Conservation (phyloP, 140 eudicot genomes). For the Ambrosia hybrid region DNA sequence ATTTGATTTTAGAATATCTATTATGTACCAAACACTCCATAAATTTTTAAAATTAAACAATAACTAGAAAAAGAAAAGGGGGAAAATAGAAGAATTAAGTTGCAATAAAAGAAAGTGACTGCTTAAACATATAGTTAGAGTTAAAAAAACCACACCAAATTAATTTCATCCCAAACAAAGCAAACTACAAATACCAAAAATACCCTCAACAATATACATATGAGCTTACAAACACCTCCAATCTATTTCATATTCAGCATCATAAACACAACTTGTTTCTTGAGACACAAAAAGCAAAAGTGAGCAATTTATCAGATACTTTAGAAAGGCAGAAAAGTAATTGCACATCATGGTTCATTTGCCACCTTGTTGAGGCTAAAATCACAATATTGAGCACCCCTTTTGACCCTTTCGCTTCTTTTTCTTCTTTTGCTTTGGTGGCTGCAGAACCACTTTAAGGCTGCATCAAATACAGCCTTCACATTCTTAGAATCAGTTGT, state of each 20-base stretch:
- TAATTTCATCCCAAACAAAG: conserved; percentile 17
- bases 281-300: conserved; percentile 30
- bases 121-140: conserved; percentile 27
- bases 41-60: neutral
- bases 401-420: conserved; percentile 86
- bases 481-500: conserved; percentile 57
- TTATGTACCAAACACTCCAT: too few species aligned
- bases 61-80: neutral
- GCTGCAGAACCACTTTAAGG: conserved; percentile 91
- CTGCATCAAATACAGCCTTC: conserved; percentile 99
- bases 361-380: neutral
- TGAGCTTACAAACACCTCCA: conserved; percentile 34
- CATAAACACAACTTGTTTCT: conserved; percentile 27
- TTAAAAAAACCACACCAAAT: conserved; percentile 30
- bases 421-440: conserved; percentile 93
- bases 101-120: conserved; percentile 10
- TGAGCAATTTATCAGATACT: conserved; percentile 28
- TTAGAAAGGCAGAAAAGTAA: conserved; percentile 32
- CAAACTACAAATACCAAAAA: conserved; percentile 39
- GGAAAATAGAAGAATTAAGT: neutral
- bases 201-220: conserved; percentile 35
- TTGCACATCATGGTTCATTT: conserved; percentile 22
- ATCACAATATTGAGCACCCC: conserved; percentile 69
- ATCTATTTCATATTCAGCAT: conserved; percentile 23
- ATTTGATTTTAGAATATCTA: too few species aligned